phyloP scores from a whole-genome alignment of 805 yeast species.

The Candida oleophila region DNA sequence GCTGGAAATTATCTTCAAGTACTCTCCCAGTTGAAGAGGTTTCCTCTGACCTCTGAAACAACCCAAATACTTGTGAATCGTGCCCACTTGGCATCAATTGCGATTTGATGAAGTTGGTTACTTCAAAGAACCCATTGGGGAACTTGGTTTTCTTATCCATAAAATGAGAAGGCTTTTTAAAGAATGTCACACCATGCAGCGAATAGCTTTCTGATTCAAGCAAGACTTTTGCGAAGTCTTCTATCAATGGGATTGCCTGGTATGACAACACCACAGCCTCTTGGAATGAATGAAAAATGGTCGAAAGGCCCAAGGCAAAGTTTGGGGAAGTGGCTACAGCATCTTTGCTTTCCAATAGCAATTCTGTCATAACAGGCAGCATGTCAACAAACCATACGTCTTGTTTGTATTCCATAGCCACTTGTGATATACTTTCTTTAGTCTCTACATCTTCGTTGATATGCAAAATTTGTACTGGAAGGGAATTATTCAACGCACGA shows the following conservation, averaged over 20 bases:
- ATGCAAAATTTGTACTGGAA: conserved; percentile 30
- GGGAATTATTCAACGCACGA: conserved; percentile 22
- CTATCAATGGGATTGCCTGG: conserved; percentile 24
- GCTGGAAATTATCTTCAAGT: conserved; percentile 19
- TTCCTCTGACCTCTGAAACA: conserved; percentile 10
- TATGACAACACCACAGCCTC: conserved; percentile 27
- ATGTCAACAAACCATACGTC: conserved; percentile 28
- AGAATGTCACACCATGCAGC: conserved; percentile 24
- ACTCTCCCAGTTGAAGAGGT: conserved; percentile 14
- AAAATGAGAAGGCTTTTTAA: conserved; percentile 25
- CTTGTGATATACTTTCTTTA: conserved; percentile 5
- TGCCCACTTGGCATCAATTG: conserved; percentile 18
- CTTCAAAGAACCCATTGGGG: conserved; percentile 30
- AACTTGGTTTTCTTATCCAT: conserved; percentile 16
- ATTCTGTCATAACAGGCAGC: conserved; percentile 11
- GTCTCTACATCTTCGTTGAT: conserved; percentile 11
- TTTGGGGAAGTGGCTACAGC: not conserved
- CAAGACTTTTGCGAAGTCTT: conserved; percentile 11
- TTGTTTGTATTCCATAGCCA: conserved; percentile 13
- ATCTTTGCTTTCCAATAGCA: not conserved
- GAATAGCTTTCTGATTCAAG: conserved; percentile 19
- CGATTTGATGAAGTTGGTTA: conserved; percentile 20
- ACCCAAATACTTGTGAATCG: conserved; percentile 19
- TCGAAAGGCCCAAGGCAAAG: conserved; percentile 19
- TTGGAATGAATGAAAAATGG: conserved; percentile 33